These are phyloP conservation scores for Hypoxylon sp. DNA, from an alignment of 2,329 filamentous ascomycete species.

Conservation along the genomic window DNA sequence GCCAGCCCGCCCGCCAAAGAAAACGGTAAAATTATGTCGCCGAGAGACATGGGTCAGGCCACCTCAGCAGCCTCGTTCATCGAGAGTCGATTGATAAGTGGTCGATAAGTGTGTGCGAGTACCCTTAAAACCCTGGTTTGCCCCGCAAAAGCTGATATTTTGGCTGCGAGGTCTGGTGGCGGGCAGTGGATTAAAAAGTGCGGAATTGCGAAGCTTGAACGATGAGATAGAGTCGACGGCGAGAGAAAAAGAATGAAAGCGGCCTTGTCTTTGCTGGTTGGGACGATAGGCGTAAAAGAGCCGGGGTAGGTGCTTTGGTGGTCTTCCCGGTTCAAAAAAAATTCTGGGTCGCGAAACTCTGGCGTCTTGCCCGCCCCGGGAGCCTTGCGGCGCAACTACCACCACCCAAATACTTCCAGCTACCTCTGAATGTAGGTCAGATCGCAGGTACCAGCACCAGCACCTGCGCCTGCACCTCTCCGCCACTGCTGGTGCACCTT, in stretches of 20 bases:
- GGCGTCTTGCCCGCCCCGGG: constrained; percentile 32
- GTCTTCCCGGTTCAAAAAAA: constrained; percentile 29
- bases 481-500: constrained; percentile 16
- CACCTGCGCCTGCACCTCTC: constrained; percentile 3
- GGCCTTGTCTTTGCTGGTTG: constrained; percentile 23
- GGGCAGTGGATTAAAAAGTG: not conserved
- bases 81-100: constrained; percentile 36
- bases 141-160: constrained; percentile 35
- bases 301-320: constrained; percentile 34
- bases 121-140: constrained; percentile 32
- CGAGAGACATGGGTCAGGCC: constrained; percentile 53
- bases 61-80: constrained; percentile 51
- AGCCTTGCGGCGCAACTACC: constrained; percentile 38
- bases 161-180: constrained; percentile 4
- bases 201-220: constrained; percentile 19
- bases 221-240: constrained; percentile 22
- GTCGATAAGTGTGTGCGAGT: constrained; percentile 29
- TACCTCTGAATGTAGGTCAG: not conserved
- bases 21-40: constrained; percentile 51
- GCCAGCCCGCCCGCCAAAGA: constrained; percentile 32
- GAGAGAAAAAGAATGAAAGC: constrained; percentile 15
- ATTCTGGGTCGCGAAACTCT: constrained; percentile 47
- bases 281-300: constrained; percentile 9
- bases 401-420: not conserved
- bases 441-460: too few species aligned